phyloP scores from a whole-genome alignment of 805 yeast species.

The Cyberlindnera maritima region DNA sequence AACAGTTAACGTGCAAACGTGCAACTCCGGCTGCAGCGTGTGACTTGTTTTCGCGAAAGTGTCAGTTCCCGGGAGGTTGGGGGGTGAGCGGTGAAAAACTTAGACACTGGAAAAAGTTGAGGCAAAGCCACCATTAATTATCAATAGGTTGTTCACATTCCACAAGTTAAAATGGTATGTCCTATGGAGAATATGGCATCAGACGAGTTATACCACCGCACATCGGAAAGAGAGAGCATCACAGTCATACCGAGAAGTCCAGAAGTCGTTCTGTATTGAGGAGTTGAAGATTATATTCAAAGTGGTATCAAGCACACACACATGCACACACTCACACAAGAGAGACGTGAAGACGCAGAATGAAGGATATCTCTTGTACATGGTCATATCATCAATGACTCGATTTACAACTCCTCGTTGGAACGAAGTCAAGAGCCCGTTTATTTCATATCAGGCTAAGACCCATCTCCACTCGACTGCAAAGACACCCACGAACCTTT shows the following conservation, averaged over 20 bases:
- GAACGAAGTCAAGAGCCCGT: too few species aligned
- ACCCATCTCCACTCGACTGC: neutral
- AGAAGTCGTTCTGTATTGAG: neutral
- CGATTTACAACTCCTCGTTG: too few species aligned
- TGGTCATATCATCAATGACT: too few species aligned
- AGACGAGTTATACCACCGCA: neutral
- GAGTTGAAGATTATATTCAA: neutral
- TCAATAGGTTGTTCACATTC: conserved; percentile 13
- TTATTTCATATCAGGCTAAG: too few species aligned
- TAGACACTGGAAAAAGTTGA: conserved; percentile 11
- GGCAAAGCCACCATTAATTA: conserved; percentile 1
- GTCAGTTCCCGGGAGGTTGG: neutral
- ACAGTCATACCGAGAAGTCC: neutral
- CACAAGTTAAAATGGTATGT: conserved; percentile 17
- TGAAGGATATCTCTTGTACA: too few species aligned
- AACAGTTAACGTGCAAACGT: neutral
- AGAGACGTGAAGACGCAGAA: too few species aligned
- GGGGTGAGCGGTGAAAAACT: conserved; percentile 11
- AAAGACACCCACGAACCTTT: neutral
- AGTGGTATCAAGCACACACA: too few species aligned
- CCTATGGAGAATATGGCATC: neutral
- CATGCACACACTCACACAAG: too few species aligned
- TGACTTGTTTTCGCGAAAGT: conserved; percentile 3
- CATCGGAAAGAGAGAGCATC: neutral
- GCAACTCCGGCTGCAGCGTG: neutral